Base-by-base conservation (phyloP, 2,329 filamentous ascomycete genomes). In the Xylaria sp. region DNA sequence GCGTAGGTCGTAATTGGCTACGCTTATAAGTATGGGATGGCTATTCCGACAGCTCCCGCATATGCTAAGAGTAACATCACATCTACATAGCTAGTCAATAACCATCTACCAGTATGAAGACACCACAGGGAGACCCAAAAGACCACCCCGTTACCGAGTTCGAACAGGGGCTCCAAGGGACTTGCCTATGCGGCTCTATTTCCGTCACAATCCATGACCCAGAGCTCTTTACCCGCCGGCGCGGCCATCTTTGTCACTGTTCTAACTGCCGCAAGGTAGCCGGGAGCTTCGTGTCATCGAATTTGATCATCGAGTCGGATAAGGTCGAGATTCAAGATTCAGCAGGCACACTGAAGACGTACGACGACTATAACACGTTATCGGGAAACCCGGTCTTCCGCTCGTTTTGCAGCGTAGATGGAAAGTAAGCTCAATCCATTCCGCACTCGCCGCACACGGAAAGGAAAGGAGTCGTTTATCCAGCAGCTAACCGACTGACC, bases 121-220 rank as follows among this genome's bases (percentile, higher is more conserved):
- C 66, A 23, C 66, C 57, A 15, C 50, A 65, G 54, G 37, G 72
- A 71, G 56, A 76, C 73, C 50, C 65, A 1, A 70, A 67, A 41
- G 64, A 59, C 25, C 67, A 70, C 37, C 56, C 68, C 6, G 15
- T 63, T 37, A 25, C 68, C 10, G 59, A 67, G 6, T 70, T 70
- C 15, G 65, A 64, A 13, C 25, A 67, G 2, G 65, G 55, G 9
- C 61, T 70, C 44, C 67, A 41, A 6, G 69, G 69, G 2, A 58
- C 51, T n/a, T 70, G 69, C 34, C 66, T 70, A 3, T 70, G 69
- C 58, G 69, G 69, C 23, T 65, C 69, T 31, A 65, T 70, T 25
- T 51, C 54, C 13, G 66, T 70, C 44, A 68, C 61, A 4, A 66
- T 70, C 23, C 56, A 37, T 4, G 62, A 70, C 15, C 2, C 10